Percentiles rank a stretch among this genome's conserved stretches.
phyloP scores from a whole-genome alignment of 2,329 filamentous ascomycete genomes.

The Chrysosporium keratinophilum region DNA sequence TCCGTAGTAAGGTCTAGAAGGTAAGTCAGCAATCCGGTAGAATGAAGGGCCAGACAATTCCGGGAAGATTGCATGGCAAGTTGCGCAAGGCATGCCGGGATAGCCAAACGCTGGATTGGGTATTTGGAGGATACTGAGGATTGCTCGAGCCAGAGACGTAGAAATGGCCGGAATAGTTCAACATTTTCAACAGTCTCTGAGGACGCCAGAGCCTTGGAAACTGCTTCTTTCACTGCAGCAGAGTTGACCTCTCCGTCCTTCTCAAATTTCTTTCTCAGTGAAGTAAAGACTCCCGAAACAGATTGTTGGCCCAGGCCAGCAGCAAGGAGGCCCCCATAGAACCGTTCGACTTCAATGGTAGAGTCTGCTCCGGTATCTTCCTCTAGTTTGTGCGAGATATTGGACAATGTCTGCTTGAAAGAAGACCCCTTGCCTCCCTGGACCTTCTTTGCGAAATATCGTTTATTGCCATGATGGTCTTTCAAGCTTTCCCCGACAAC shows the following conservation, averaged over 20 bases:
- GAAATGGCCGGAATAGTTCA: conserved; percentile 31
- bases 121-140: conserved; percentile 44
- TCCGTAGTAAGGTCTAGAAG: conserved; percentile 55
- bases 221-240: conserved; percentile 15
- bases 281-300: conserved; percentile 56
- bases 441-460: conserved; percentile 71
- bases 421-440: conserved; percentile 68
- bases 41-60: conserved; percentile 62
- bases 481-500: conserved; percentile 66
- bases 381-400: conserved; percentile 51
- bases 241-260: conserved; percentile 14
- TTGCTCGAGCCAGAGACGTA: conserved; percentile 46
- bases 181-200: conserved; percentile 36
- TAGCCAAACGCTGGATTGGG: conserved; percentile 40
- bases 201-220: conserved; percentile 31
- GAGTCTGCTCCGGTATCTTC: conserved; percentile 13
- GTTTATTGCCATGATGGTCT: conserved; percentile 72
- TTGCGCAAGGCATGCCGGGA: conserved; percentile 54
- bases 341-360: conserved; percentile 47
- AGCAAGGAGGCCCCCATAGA: conserved; percentile 72
- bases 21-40: conserved; percentile 58
- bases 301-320: conserved; percentile 72
- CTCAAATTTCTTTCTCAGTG: conserved; percentile 25
- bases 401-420: conserved; percentile 59
- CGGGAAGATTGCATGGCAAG: conserved; percentile 53